Base-by-base conservation (phyloP, 495 filamentous ascomycete genomes). In the Lichenothelia convexa region DNA sequence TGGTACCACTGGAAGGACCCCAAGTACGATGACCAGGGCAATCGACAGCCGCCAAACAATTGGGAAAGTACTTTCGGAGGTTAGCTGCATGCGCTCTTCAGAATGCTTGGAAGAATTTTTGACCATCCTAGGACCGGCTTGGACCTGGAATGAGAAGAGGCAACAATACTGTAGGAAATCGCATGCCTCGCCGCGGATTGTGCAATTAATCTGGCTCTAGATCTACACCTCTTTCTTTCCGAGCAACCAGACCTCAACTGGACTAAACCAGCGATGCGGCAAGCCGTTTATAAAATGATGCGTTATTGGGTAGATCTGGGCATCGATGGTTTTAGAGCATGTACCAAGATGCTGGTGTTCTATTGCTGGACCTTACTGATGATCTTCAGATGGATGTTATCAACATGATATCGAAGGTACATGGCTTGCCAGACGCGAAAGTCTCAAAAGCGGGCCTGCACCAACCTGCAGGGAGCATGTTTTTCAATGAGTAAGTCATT, bases 191-290 rank as follows among this genome's bases (percentile, higher is more conserved):
- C n/a, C n/a, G n/a, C n/a, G n/a, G n/a, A n/a, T 53, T 51, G 54
- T 42, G 35, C 8, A 56, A 51, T 48, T 48, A 56, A 31, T 50
- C 54, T 21, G 18, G 34, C 4, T 56, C 54, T 2, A 34, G 50
- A 78, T 45, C 64, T 84, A 2, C 73, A 78, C 44, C 57, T 80
- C 8, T 81, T 75, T 39, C 64, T 69, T 2, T 55, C 58, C 4
- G 62, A 72, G 32, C 74, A 81, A 41, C 76, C 78, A 0, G 78
- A 84, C 45, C 63, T 83, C 5, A 83, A 84, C 57, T 82, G 77
- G 75, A 74, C 81, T 42, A 69, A 71, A 18, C 61, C 61, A 4
- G 65, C 59, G 3, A 64, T 70, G 4, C 61, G 73, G 4, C 51
- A 71, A 39, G 75, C 75, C 1, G 75, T 82, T 16, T 71, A 78